A percentile compares a stretch with the other conserved stretches of the same genome.
Evolutionary conservation across 2,329 filamentous ascomycete species (phyloP).

Genomic region (Keithomyces neogunnii): DNA sequence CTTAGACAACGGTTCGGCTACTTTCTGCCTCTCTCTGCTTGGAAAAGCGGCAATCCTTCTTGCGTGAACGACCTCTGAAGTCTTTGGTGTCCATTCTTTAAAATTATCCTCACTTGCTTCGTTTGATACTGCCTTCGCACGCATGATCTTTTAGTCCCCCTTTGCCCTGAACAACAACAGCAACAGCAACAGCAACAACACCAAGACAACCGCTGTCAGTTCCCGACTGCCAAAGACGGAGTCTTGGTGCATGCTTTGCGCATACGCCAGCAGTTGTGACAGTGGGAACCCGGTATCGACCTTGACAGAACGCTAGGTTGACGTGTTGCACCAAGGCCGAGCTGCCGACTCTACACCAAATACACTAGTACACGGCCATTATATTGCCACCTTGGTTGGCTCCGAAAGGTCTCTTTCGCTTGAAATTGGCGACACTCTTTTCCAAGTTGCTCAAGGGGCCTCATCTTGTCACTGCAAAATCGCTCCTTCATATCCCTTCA

Average conservation of each 20-base stretch:
- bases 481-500: neutral
- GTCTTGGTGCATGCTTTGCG: neutral
- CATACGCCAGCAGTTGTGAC: neutral
- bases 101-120: neutral
- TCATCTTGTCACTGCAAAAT: neutral
- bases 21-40: neutral
- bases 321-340: neutral
- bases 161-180: neutral
- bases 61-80: neutral
- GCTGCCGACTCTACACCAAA: neutral
- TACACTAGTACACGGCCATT: neutral
- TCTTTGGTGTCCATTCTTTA: neutral
- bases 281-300: neutral
- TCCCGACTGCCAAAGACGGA: neutral
- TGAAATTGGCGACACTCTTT: neutral
- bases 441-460: neutral
- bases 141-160: neutral
- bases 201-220: neutral
- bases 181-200: too few relatives aligned
- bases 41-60: neutral
- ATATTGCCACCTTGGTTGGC: too few relatives aligned
- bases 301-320: neutral
- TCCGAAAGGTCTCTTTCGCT: neutral
- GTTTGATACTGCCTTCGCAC: neutral
- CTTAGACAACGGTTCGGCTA: conserved; percentile 5